Evolutionary conservation across 179 eudicot species (phyloP), one percentile per base, ranked within the genome.

Genomic region (Actinidia chinensis): DNA sequence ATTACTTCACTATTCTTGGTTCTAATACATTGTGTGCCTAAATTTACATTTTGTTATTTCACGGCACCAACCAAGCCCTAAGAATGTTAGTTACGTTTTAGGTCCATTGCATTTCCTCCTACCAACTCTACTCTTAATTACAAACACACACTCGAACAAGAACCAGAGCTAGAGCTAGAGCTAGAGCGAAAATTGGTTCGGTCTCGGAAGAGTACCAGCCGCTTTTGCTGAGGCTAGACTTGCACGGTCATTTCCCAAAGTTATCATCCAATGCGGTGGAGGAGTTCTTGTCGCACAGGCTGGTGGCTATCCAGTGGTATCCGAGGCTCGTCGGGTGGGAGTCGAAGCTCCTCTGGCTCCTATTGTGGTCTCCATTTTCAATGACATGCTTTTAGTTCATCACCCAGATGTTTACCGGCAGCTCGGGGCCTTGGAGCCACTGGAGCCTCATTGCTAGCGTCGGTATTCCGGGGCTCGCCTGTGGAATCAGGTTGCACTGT

Each of bases 401-500:
- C 0, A 91, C 95, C 1, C 84, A 85, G 7, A 88, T 86, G 80
- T 90, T 91, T 58, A 76, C 86, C 3, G 95, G 95, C 90, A 90
- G 76, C 80, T 91, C 74, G 95, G 95, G 33, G 76, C 90, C 42
- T 75, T 87, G 65, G 93, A 91, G 83, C 87, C 33, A 93, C 95
- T 36, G 95, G 93, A 5, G 95, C 95, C 42, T 91, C 95, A 85
- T 91, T 77, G 93, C 91, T 51, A 81, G 85, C 71, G 95, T 91
- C 9, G 95, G 95, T 33, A 90, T 90, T 63, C 95, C 90, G 80
- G 95, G 95, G 46, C 95, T 91, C 79, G 95, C 95, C 66, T 90
- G 90, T 76, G 93, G 95, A 23, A 84, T 91, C 77, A 91, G n/a
- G n/a, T n/a, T n/a, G n/a, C n/a, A n/a, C n/a, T n/a, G n/a, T n/a